phyloP scores from a whole-genome alignment of 2,329 filamentous ascomycete genomes.

The Acarospora socialis region DNA sequence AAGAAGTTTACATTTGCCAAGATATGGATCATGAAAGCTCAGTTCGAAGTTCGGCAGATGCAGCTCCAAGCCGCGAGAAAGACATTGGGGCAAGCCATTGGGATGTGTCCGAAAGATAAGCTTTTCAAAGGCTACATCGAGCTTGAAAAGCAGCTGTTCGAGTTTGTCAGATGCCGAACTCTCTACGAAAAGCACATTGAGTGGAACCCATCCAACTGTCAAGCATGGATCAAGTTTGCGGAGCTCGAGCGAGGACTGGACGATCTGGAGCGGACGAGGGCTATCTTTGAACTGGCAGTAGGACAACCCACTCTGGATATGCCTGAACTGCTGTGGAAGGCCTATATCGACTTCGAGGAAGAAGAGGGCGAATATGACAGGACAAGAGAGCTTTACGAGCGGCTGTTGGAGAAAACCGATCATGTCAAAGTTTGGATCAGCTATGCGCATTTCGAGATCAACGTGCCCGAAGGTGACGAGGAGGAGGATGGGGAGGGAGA shows the following conservation, averaged over 20 bases:
- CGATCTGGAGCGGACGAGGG: constrained; percentile 72
- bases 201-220: constrained; percentile 78
- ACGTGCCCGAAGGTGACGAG: constrained; percentile 61
- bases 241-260: constrained; percentile 85
- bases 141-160: constrained; percentile 82
- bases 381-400: constrained; percentile 72
- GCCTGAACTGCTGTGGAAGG: constrained; percentile 95
- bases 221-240: constrained; percentile 93
- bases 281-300: constrained; percentile 85
- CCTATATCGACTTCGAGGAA: constrained; percentile 97
- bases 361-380: constrained; percentile 83
- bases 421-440: constrained; percentile 99
- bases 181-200: constrained; percentile 90
- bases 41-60: constrained; percentile 82
- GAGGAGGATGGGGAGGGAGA: constrained; percentile 43
- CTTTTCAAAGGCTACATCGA: constrained; percentile 89
- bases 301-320: constrained; percentile 76
- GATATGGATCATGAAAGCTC: constrained; percentile 83
- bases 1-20: constrained; percentile 97
- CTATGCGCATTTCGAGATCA: constrained; percentile 97
- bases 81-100: constrained; percentile 76
- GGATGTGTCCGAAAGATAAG: constrained; percentile 91
- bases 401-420: constrained; percentile 83
- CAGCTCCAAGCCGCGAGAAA: constrained; percentile 71
- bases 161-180: constrained; percentile 80